phyloP scores from a whole-genome alignment of 768 basidiomycete genomes.

The Epithele typhae region DNA sequence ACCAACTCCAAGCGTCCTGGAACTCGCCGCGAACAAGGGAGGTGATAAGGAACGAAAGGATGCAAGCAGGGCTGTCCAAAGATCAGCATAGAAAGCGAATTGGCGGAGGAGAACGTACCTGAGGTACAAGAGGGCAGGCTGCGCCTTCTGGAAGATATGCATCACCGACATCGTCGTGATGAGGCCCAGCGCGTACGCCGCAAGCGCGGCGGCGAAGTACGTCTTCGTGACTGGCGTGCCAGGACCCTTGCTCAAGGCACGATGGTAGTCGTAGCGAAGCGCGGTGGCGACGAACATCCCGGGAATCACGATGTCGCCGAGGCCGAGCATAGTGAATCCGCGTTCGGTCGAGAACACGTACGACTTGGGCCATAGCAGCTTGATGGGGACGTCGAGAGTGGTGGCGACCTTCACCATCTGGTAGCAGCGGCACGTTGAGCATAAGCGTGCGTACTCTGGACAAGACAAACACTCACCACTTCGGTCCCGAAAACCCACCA shows the following conservation, averaged over 20 bases:
- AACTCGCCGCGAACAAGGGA: conserved; percentile 66
- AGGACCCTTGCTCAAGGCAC: conserved; percentile 24
- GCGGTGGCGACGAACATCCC: conserved; percentile 77
- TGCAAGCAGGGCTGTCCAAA: conserved; percentile 64
- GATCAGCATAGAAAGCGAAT: too few species aligned
- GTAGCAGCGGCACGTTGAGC: not conserved
- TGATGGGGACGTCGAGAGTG: conserved; percentile 87
- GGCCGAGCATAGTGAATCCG: conserved; percentile 86
- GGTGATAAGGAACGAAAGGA: conserved; percentile 60
- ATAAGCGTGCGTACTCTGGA: not conserved
- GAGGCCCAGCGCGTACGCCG: conserved; percentile 73
- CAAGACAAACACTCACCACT: conserved; percentile 53
- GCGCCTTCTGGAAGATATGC: conserved; percentile 72
- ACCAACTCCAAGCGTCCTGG: conserved; percentile 66
- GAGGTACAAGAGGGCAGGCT: conserved; percentile 91
- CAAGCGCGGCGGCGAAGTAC: conserved; percentile 69
- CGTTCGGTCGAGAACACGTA: conserved; percentile 39
- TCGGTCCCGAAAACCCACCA: conserved; percentile 93
- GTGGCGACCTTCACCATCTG: conserved; percentile 95
- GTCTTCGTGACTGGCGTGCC: conserved; percentile 50
- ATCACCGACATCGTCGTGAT: conserved; percentile 77
- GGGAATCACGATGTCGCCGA: conserved; percentile 80
- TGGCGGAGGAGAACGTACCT: conserved; percentile 61
- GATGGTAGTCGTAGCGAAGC: conserved; percentile 76
- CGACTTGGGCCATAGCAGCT: conserved; percentile 83